Evolutionary conservation across 306 rosid genomes (phyloP), one percentile per base, ranked within the genome.

Genomic region (Pueraria montana): DNA sequence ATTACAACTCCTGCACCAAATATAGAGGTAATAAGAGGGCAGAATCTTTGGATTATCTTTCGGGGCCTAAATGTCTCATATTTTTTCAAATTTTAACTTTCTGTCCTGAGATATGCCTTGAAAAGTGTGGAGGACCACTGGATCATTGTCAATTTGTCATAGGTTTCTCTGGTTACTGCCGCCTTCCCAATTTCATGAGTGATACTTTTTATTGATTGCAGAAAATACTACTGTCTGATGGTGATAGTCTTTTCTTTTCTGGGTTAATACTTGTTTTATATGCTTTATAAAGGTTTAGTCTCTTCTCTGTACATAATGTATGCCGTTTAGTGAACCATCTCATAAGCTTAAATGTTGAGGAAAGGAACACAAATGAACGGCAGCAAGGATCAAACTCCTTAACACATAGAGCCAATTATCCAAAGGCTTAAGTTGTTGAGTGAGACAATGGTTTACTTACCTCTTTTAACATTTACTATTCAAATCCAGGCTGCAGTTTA

Each of bases 401-500:
- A 74, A 9, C 34, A 75, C 8, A 42, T 34, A 36, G 50, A 20
- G 8, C 49, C 36, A 74, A 11, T 36, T 55, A 53, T 74, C 52
- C 32, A 53, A 56, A 58, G 10, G n/a, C 70, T 59, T 58, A 76
- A 8, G 42, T 17, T 40, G 6, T 56, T 36, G 27, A 11, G 5
- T 75, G 55, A 38, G 16, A 56, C 38, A 40, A 23, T 59, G 16
- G 43, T 16, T 59, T 38, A 42, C 4, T 43, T 42, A 24, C 26
- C 26, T 42, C 32, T 65, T 43, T 24, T 62, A 52, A 52, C n/a
- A 63, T 61, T 36, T 53, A 48, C 68, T 68, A 17, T 83, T 72
- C 72, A 74, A 87, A 80, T 20, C 34, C 91, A 96, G 99, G 90
- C 87, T 27, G 91, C 98, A 71, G 92, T 94, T 80, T 96, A 96